Evolutionary conservation across 225 moss, liverwort and hornwort species (phyloP).

Genomic region (Straminergon stramineum): DNA sequence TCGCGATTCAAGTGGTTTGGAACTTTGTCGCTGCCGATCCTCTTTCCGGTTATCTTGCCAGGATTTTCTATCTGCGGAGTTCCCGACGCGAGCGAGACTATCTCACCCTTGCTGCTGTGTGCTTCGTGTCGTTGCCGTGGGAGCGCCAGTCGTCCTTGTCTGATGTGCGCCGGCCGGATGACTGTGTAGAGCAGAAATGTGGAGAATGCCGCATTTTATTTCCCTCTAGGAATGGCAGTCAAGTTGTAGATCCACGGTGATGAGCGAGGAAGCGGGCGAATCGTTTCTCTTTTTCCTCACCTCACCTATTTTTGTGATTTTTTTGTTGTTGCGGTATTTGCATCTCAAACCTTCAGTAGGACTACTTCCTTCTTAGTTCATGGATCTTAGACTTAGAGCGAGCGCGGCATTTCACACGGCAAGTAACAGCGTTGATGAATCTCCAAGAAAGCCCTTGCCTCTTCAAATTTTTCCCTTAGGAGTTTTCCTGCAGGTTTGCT

Average conservation of each 20-base stretch:
- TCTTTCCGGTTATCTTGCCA: background rate
- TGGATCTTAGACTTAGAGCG: background rate
- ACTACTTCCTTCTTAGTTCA: background rate
- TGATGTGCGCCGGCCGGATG: background rate
- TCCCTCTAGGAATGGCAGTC: background rate
- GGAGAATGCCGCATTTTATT: slow-evolving; percentile 9
- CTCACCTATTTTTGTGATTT: background rate
- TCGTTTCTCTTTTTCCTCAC: background rate
- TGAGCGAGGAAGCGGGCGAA: background rate
- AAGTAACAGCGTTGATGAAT: background rate
- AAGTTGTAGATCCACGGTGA: background rate
- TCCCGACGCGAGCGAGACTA: background rate
- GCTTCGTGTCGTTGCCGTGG: background rate
- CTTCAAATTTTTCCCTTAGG: background rate
- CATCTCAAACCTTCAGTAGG: background rate
- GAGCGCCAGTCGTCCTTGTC: background rate
- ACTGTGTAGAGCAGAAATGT: background rate
- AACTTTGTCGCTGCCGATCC: background rate
- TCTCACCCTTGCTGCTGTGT: background rate
- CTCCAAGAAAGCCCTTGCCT: background rate
- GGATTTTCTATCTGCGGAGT: background rate
- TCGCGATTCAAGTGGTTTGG: background rate
- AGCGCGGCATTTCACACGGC: background rate
- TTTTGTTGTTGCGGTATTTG: background rate
- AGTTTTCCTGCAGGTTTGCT: background rate